Evolutionary conservation across 2,329 filamentous ascomycete genomes (phyloP), one percentile per base, ranked within the genome.

Genomic region (Penicillium aurantiogriseum): DNA sequence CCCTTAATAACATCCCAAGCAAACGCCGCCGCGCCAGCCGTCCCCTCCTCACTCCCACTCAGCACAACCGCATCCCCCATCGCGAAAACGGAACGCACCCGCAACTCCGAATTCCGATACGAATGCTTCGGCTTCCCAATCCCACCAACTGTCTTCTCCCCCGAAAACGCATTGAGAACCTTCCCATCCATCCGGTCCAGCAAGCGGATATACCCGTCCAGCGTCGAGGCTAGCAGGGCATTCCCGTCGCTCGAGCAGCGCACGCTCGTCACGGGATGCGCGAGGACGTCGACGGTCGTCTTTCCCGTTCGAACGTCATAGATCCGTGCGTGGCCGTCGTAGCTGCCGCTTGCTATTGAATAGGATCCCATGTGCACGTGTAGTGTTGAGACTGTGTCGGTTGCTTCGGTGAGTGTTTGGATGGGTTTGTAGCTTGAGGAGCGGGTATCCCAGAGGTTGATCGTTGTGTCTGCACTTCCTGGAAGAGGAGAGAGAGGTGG

Each of bases 1-100:
- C 91, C 92, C 6, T 83, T 88, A 54, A 96, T 72, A 21, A 96
- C 77, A 76, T 97, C 92, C 93, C 93, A 97, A 1, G 86, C 90
- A 63, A 77, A 76, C 4, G 75, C 68, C 51, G 64, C 64, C 4
- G 74, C 74, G 42, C 74, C 56, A 8, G 38, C 42, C 10, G 21
- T 5, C 35, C 40, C 60, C 13, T 83, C 80, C 74, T 97, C 92
- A 67, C 92, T 91, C 8, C 93, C 93, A 50, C 86, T 89, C 4
- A 97, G 68, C 1, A 94, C 90, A 48, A 88, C 88, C 58, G 85
- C 87, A 74, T 96, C 93, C 61, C 84, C 86, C 31, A 85, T 82
- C 0, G 90, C 92, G 55, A 97, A 78, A 5, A 90, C 81, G 39
- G 88, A 88, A 73, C 91, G 86, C 33, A 95, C 81, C n/a, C 91